phyloP scores from a whole-genome alignment of 768 basidiomycete genomes.

The Lentinula edodes region DNA sequence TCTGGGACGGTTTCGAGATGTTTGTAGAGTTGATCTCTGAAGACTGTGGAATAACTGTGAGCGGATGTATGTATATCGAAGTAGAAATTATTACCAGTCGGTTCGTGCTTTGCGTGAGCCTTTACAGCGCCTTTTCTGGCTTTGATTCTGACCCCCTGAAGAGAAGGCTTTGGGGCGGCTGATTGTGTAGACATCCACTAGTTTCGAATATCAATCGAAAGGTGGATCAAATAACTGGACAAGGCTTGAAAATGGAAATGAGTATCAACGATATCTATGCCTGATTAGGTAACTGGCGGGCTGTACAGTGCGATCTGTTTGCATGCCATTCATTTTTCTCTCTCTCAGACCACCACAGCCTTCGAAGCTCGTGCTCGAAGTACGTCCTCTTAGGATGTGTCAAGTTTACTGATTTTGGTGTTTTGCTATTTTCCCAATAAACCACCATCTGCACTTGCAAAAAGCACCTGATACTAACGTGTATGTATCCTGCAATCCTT shows the following conservation, averaged over 20 bases:
- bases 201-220: conserved; percentile 26
- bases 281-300: background rate
- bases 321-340: background rate
- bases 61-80: conserved; percentile 1
- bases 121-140: conserved; percentile 91
- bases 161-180: conserved; percentile 78
- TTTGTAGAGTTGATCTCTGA: conserved; percentile 90
- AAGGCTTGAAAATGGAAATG: conserved; percentile 13
- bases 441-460: background rate
- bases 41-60: conserved; percentile 45
- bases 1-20: conserved; percentile 78
- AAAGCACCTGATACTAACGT: background rate
- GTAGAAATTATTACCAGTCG: conserved; percentile 42
- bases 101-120: conserved; percentile 92
- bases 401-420: background rate
- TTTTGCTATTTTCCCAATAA: background rate
- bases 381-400: background rate
- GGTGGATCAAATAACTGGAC: conserved; percentile 18
- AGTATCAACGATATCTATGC: background rate
- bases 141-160: conserved; percentile 90
- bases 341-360: background rate
- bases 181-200: conserved; percentile 93
- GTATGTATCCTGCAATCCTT: background rate
- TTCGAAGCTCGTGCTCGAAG: background rate
- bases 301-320: background rate